Conservation (phyloP, 345 rosid species). For the Garcia nutans region DNA sequence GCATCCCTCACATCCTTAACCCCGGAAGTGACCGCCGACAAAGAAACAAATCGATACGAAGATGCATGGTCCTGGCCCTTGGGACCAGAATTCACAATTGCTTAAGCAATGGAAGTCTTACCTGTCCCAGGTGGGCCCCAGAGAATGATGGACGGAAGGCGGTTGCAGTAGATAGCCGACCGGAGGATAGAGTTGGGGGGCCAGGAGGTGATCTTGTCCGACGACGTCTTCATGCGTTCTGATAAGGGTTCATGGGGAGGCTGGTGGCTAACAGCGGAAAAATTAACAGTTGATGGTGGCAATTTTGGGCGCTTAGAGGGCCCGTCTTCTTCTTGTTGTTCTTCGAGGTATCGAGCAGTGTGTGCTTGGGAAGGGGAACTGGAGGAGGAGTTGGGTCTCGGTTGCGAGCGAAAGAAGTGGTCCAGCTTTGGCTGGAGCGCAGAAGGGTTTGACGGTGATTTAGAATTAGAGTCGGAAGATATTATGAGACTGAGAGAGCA, state of each 20-base stretch:
- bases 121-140: slow-evolving; percentile 96
- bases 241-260: slow-evolving; percentile 48
- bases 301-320: slow-evolving; percentile 39
- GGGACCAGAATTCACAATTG: slow-evolving; percentile 51
- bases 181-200: slow-evolving; percentile 51
- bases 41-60: slow-evolving; percentile 49
- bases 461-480: slow-evolving; percentile 17
- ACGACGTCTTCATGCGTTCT: slow-evolving; percentile 79
- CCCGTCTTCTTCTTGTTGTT: slow-evolving; percentile 6
- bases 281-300: neutral
- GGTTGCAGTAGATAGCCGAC: slow-evolving; percentile 50
- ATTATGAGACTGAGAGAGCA: slow-evolving; percentile 46
- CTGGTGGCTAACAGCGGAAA: neutral
- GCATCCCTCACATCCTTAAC: slow-evolving; percentile 82
- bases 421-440: slow-evolving; percentile 53
- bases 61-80: slow-evolving; percentile 16
- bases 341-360: neutral
- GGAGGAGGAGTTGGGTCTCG: slow-evolving; percentile 31
- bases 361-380: slow-evolving; percentile 12
- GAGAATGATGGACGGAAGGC: slow-evolving; percentile 68
- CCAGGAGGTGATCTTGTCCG: slow-evolving; percentile 71
- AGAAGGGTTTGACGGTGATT: slow-evolving; percentile 5
- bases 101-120: slow-evolving; percentile 78
- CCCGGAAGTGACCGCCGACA: slow-evolving; percentile 72
- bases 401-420: slow-evolving; percentile 44